Percentiles rank a stretch among this genome's conserved stretches.
Evolutionary conservation across 2,329 filamentous ascomycete species (phyloP).

Genomic region (Ceratocystis albifundus): DNA sequence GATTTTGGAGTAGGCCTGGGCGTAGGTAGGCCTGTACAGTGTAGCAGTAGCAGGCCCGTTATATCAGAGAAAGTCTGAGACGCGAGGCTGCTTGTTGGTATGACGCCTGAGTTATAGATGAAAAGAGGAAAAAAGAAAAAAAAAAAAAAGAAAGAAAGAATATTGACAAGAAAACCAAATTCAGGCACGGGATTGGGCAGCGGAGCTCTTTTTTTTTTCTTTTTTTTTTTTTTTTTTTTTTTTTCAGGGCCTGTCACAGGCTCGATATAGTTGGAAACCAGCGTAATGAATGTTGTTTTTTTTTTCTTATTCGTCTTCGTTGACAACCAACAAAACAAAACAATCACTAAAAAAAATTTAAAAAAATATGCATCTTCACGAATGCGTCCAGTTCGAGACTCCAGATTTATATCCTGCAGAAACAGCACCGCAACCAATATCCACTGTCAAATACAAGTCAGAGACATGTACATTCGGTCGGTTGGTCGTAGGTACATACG

Average conservation of each 20-base stretch:
- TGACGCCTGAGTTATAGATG: no score
- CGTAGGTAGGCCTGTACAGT: neutral
- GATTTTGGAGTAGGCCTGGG: neutral
- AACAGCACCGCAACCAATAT: no score
- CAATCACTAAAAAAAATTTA: no score
- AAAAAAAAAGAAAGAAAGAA: neutral
- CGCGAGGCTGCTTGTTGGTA: neutral
- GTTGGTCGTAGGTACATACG: no score
- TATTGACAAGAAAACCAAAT: neutral
- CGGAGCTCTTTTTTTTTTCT: neutral
- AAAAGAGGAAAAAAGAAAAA: no score
- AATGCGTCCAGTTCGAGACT: no score
- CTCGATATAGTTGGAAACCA: neutral
- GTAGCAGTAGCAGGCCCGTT: neutral
- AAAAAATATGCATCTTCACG: no score
- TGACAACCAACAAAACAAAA: neutral
- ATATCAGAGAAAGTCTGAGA: conserved; percentile 1
- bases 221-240: neutral
- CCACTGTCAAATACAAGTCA: neutral
- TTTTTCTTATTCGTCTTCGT: neutral
- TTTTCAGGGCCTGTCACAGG: neutral
- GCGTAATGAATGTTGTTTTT: neutral
- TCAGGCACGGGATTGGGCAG: conserved; percentile 1
- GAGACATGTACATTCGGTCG: neutral
- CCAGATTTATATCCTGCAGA: no score